Evolutionary conservation across 2,329 filamentous ascomycete species (phyloP).

Genomic region (Fusarium musae): DNA sequence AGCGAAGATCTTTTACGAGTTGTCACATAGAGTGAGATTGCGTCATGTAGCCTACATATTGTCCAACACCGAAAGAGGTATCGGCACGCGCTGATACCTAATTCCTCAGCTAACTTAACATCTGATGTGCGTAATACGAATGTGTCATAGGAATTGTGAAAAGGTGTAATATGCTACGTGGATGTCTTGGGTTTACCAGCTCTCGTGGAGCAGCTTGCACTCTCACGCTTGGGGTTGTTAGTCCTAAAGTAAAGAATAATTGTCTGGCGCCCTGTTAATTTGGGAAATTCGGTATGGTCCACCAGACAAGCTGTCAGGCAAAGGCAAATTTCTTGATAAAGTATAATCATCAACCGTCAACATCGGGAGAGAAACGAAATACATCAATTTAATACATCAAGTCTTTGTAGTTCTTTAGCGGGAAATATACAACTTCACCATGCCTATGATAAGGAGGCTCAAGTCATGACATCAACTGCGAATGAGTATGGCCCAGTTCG

Average conservation of each 20-base stretch:
- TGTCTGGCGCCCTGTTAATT: too few relatives aligned
- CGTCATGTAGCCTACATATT: not conserved
- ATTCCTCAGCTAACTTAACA: too few relatives aligned
- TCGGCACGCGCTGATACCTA: accelerated
- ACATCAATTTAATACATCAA: accelerated
- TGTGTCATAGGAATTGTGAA: not conserved
- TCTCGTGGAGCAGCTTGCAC: too few relatives aligned
- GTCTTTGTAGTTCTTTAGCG: accelerated
- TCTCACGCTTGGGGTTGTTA: too few relatives aligned
- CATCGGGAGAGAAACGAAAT: accelerated
- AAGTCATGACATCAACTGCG: not conserved
- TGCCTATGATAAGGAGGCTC: not conserved
- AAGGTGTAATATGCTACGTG: accelerated
- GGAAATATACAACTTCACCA: not conserved
- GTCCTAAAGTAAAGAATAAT: not conserved
- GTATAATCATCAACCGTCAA: accelerated
- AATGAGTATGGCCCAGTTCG: too few relatives aligned
- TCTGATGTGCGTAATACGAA: not conserved
- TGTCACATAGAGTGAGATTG: not conserved
- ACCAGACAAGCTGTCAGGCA: accelerated
- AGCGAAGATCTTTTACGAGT: accelerated
- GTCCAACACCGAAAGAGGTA: not conserved
- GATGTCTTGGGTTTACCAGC: accelerated
- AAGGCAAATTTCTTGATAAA: too few relatives aligned
- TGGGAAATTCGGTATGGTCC: too few relatives aligned